Conservation (phyloP, 2,329 filamentous ascomycete species). For the Dothistroma pini region DNA sequence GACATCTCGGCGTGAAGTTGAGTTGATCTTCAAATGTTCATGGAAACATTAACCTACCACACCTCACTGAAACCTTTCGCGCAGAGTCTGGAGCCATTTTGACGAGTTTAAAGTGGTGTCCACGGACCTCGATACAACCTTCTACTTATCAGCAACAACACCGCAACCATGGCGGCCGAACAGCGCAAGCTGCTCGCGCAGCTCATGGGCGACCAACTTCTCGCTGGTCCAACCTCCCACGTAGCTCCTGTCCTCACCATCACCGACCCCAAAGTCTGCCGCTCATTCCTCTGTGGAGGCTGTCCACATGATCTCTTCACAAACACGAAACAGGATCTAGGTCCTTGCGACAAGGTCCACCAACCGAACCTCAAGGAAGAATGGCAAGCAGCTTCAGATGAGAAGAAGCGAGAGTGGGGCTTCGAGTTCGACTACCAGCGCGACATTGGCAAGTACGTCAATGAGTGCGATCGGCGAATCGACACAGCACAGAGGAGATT, state of each 20-base stretch:
- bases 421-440: constrained; percentile 97
- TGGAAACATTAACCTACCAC: neutral
- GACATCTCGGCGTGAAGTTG: neutral
- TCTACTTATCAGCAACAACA: neutral
- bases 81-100: neutral
- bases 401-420: constrained; percentile 72
- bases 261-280: constrained; percentile 89
- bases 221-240: constrained; percentile 63
- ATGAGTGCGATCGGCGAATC: constrained; percentile 92
- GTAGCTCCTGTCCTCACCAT: constrained; percentile 80
- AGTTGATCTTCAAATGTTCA: neutral
- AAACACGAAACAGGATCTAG: constrained; percentile 97
- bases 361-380: constrained; percentile 83
- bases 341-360: constrained; percentile 83
- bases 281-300: constrained; percentile 86
- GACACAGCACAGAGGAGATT: constrained; percentile 82
- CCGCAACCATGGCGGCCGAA: constrained; percentile 77
- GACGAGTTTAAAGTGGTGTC: neutral
- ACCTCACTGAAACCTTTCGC: neutral
- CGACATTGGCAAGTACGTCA: constrained; percentile 94
- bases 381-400: constrained; percentile 69
- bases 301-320: constrained; percentile 99
- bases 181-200: constrained; percentile 98
- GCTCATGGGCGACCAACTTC: constrained; percentile 70
- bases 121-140: neutral